These are phyloP conservation scores for Monosporozyma servazzii DNA, from an alignment of 805 yeast species.

Conservation along the genomic window DNA sequence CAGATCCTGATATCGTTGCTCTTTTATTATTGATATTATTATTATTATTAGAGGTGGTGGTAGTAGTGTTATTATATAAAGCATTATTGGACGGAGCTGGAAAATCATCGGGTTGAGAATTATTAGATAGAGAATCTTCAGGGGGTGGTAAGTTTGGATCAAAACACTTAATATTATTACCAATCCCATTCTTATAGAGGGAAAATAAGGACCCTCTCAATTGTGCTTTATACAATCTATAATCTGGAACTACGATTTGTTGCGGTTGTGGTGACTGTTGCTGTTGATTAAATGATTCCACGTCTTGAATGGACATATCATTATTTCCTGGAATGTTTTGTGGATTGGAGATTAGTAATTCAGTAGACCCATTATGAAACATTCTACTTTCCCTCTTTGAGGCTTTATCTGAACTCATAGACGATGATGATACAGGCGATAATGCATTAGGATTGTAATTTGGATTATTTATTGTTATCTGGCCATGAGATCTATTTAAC, in stretches of 20 bases:
- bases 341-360: background rate
- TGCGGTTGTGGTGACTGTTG: constrained; percentile 4
- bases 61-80: background rate
- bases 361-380: constrained; percentile 9
- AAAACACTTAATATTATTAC: constrained; percentile 36
- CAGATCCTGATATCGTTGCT: constrained; percentile 2
- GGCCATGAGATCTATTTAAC: constrained; percentile 43
- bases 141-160: constrained; percentile 22
- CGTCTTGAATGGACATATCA: background rate
- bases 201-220: constrained; percentile 58
- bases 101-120: background rate
- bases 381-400: constrained; percentile 21
- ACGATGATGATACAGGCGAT: background rate
- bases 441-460: background rate
- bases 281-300: constrained; percentile 1
- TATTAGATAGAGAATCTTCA: background rate
- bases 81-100: background rate
- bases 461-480: constrained; percentile 4
- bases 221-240: constrained; percentile 50
- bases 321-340: background rate
- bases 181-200: constrained; percentile 48
- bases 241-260: constrained; percentile 23
- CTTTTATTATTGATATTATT: background rate
- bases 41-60: background rate
- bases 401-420: constrained; percentile 5